Percentiles rank a stretch among this genome's conserved stretches.
Evolutionary conservation across 1,139 yeast species (phyloP).

Genomic region (Geotrichum klebahnii): DNA sequence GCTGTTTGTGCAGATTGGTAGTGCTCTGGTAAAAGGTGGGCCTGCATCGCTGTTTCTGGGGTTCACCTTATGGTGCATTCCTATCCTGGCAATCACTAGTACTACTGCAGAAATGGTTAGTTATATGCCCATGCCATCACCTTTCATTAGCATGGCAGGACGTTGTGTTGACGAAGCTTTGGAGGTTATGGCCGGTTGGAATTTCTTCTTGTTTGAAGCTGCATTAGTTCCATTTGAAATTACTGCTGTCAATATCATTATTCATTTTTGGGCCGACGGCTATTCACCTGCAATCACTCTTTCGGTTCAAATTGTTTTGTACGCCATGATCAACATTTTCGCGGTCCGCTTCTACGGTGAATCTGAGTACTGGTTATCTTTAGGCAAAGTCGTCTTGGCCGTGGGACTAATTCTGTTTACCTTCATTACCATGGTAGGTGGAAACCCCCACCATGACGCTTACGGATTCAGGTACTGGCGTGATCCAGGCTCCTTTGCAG

Average conservation of each 20-base stretch:
- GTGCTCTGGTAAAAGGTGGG: slow-evolving; percentile 66
- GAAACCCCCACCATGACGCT: slow-evolving; percentile 67
- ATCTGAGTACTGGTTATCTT: slow-evolving; percentile 72
- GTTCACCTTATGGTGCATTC: slow-evolving; percentile 55
- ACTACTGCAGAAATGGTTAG: slow-evolving; percentile 82
- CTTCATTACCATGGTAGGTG: slow-evolving; percentile 78
- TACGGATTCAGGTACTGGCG: slow-evolving; percentile 62
- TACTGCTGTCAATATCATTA: slow-evolving; percentile 70
- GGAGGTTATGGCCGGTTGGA: slow-evolving; percentile 76
- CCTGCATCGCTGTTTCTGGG: slow-evolving; percentile 72
- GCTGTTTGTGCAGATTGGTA: slow-evolving; percentile 68
- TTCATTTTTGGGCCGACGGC: slow-evolving; percentile 68
- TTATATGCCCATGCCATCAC: slow-evolving; percentile 68
- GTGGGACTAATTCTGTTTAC: slow-evolving; percentile 70
- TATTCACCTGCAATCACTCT: slow-evolving; percentile 43
- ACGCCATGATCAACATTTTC: slow-evolving; percentile 60
- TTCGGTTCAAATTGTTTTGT: slow-evolving; percentile 57
- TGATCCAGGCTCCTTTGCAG: slow-evolving; percentile 54
- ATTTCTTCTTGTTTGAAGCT: slow-evolving; percentile 72
- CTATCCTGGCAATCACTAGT: slow-evolving; percentile 63
- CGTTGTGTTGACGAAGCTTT: slow-evolving; percentile 63
- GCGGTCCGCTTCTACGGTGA: slow-evolving; percentile 77
- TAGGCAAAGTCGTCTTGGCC: slow-evolving; percentile 67
- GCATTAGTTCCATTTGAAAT: slow-evolving; percentile 78
- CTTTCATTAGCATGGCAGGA: slow-evolving; percentile 54